A percentile compares a stretch with the other conserved stretches of the same genome.
These are phyloP conservation scores for Daldinia vernicosa DNA, from an alignment of 495 filamentous ascomycete genomes.

Conservation along the genomic window DNA sequence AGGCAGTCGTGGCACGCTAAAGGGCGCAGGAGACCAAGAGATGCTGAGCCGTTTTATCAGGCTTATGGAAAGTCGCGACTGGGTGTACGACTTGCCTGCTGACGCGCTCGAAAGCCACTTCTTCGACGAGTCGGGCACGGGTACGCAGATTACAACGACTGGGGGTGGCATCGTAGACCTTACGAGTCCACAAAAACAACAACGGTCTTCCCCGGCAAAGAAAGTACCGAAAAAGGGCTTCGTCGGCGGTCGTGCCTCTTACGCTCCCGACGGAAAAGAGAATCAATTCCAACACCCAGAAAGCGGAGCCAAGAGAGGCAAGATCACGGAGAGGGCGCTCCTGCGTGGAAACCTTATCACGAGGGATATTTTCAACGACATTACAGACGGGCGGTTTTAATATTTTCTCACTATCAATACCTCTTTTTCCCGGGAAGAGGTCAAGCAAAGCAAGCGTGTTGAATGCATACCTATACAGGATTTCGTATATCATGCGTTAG, in stretches of 20 bases:
- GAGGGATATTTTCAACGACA: conserved; percentile 60
- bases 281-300: conserved; percentile 36
- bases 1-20: conserved; percentile 79
- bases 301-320: conserved; percentile 44
- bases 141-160: conserved; percentile 51
- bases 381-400: conserved; percentile 51
- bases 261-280: conserved; percentile 42
- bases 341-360: conserved; percentile 54
- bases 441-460: neutral
- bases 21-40: conserved; percentile 69
- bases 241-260: neutral
- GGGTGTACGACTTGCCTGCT: conserved; percentile 75
- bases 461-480: neutral
- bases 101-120: conserved; percentile 72
- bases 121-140: conserved; percentile 59
- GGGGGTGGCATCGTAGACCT: conserved; percentile 3
- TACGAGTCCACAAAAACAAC: conserved; percentile 1
- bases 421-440: neutral
- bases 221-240: conserved; percentile 35
- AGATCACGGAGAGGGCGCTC: conserved; percentile 50
- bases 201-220: conserved; percentile 18
- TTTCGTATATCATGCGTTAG: neutral
- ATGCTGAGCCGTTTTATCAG: conserved; percentile 78
- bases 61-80: conserved; percentile 75
- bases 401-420: neutral